Conservation (phyloP, 2,329 filamentous ascomycete species). For the Blastomyces parvus region DNA sequence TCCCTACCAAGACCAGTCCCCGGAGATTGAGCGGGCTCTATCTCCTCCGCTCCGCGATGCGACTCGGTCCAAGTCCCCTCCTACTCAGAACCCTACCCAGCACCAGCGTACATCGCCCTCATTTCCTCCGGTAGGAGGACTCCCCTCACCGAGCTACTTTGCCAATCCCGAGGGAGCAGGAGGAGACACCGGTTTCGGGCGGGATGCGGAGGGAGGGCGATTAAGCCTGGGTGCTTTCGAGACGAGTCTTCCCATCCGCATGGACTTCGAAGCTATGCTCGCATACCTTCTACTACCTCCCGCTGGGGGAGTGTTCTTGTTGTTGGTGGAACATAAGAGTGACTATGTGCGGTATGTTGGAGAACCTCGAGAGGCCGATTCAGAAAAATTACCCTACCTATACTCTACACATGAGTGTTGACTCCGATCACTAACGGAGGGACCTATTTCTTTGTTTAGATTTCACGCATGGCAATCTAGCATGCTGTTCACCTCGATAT, state of each 20-base stretch:
- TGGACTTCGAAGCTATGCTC: slow-evolving; percentile 83
- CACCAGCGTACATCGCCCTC: slow-evolving; percentile 45
- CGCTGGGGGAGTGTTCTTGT: slow-evolving; percentile 69
- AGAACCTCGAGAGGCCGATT: background rate
- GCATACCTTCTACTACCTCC: slow-evolving; percentile 83
- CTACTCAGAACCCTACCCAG: slow-evolving; percentile 24
- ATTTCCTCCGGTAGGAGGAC: slow-evolving; percentile 33
- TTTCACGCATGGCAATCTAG: slow-evolving; percentile 97
- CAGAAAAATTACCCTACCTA: background rate
- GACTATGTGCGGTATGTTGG: slow-evolving; percentile 76
- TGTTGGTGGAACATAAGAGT: slow-evolving; percentile 85
- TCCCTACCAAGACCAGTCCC: slow-evolving; percentile 87
- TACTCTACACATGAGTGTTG: too few relatives aligned
- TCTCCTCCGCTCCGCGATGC: slow-evolving; percentile 54
- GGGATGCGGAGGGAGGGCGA: slow-evolving; percentile 42
- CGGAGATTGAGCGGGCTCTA: slow-evolving; percentile 70
- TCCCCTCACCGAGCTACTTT: slow-evolving; percentile 35
- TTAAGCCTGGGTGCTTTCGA: slow-evolving; percentile 71
- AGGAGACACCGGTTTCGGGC: slow-evolving; percentile 23
- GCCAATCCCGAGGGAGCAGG: slow-evolving; percentile 26
- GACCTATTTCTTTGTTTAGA: slow-evolving; percentile 36
- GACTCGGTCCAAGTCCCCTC: slow-evolving; percentile 45
- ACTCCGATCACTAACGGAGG: background rate
- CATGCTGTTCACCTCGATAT: slow-evolving; percentile 64
- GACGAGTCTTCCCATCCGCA: slow-evolving; percentile 73